Evolutionary conservation across 176 grass and related monocot genomes (phyloP), one percentile per base, ranked within the genome.

Genomic region (Aegilops tauschii): DNA sequence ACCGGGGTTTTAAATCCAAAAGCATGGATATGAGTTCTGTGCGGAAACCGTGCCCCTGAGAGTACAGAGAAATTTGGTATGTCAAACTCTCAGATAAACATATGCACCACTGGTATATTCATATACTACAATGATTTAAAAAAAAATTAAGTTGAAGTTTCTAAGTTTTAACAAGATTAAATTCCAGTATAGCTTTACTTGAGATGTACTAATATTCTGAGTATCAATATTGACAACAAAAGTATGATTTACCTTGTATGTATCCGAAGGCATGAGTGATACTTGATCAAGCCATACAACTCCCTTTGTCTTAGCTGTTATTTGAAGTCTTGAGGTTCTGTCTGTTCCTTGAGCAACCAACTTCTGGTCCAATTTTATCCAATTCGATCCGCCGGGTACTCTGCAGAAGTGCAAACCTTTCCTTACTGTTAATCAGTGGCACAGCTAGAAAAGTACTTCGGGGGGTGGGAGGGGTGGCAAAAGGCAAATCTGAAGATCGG

Each of bases 11-110:
- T 54, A 98, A 81, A 80, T 98, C 91, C 78, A 89, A 84, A 85
- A 98, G 42, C 95, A 98, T 98, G 37, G 95, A 90, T 85, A 95
- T 74, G 59, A 98, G 93, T 87, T 95, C 95, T 62, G 90, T 92
- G 28, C 93, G 87, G 69, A 98, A 93, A 87, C 93, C 93, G 56
- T 95, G 95, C 49, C 91, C 95, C 95, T 98, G 86, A 40, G 21
- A 71, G 37, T 69, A 12, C 11, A 78, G 37, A 50, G 9, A 75
- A 47, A 71, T 34, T 2, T 49, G 67, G 5, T 49, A 49, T 21
- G n/a, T 68, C 10, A 78, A 77, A 50, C 12, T 59, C 13, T 62
- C 28, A 20, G 21, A 80, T 32, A 31, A 75, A 76, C 4, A 9
- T 29, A 28, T 69, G 32, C 67, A 76, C 44, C 23, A 30, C 23